A percentile compares a stretch with the other conserved stretches of the same genome.
Conservation (phyloP, 805 yeast species). For the Lipomyces yamadae region DNA sequence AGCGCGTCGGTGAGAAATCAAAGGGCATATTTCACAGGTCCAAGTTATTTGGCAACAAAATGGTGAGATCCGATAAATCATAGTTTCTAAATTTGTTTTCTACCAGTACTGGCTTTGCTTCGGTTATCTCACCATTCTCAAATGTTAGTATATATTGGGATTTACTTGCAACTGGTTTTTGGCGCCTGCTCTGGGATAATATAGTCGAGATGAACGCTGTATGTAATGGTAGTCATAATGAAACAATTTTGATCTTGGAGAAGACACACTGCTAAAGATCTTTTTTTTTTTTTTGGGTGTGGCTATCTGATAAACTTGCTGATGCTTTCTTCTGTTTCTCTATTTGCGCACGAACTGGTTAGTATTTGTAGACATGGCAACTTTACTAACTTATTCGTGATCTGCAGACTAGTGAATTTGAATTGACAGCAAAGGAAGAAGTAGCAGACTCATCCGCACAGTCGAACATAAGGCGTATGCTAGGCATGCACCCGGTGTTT, state of each 20-base stretch:
- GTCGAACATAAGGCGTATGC: background rate
- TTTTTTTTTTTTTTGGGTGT: background rate
- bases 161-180: background rate
- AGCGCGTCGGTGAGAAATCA: constrained; percentile 27
- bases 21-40: constrained; percentile 21
- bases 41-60: constrained; percentile 23
- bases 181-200: background rate
- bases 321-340: background rate
- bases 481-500: background rate
- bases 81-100: background rate
- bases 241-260: background rate
- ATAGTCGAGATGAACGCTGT: background rate
- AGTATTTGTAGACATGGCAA: background rate
- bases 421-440: background rate
- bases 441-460: background rate
- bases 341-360: background rate
- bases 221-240: background rate
- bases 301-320: background rate
- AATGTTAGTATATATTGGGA: background rate
- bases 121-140: background rate
- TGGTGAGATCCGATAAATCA: constrained; percentile 18
- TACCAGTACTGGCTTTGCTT: background rate
- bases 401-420: background rate
- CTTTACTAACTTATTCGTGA: background rate
- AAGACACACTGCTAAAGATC: background rate